Base-by-base conservation (phyloP, 202 grass and related monocot genomes). In the Brachypodium distachyon region DNA sequence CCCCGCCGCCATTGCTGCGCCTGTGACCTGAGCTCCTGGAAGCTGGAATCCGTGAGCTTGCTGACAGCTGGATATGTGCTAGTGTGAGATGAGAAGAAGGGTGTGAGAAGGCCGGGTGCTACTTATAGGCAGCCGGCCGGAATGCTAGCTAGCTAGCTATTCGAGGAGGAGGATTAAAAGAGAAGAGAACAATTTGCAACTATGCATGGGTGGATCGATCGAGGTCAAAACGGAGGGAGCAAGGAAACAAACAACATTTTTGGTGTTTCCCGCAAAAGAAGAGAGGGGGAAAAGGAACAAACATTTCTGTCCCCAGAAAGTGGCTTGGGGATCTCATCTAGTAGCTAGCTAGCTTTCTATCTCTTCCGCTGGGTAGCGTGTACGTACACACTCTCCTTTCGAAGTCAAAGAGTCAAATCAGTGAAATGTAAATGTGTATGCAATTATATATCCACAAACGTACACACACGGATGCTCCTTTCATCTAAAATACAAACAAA, bases 261-360 rank as follows among this genome's bases (percentile, higher is more conserved):
- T n/a, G n/a, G n/a, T n/a, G n/a, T n/a, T n/a, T n/a, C n/a, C n/a
- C n/a, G n/a, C n/a, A n/a, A n/a, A n/a, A n/a, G n/a, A n/a, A n/a
- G n/a, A n/a, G n/a, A n/a, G n/a, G n/a, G n/a, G n/a, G n/a, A n/a
- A n/a, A n/a, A 74, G 69, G 75, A 74, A 68, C 80, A 79, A 79
- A 75, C 14, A 83, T 79, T 75, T 79, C 12, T 75, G 69, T 80
- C 75, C 61, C 70, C 28, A 38, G 62, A 81, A 74, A 79, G 86
- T 80, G 81, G 6, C 4, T 2, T 0, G 81, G 77, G 85, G 73
- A 83, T 87, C 79, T 85, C n/a, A n/a, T n/a, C n/a, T n/a, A n/a
- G n/a, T n/a, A n/a, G n/a, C n/a, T n/a, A n/a, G n/a, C n/a, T 83
- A 68, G 44, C 75, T 88, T 83, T 88, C 75, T 88, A 83, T 87